Evolutionary conservation across 176 grass and related monocot species (phyloP), one percentile per base, ranked within the genome.

Genomic region (Saccharum officinarum): DNA sequence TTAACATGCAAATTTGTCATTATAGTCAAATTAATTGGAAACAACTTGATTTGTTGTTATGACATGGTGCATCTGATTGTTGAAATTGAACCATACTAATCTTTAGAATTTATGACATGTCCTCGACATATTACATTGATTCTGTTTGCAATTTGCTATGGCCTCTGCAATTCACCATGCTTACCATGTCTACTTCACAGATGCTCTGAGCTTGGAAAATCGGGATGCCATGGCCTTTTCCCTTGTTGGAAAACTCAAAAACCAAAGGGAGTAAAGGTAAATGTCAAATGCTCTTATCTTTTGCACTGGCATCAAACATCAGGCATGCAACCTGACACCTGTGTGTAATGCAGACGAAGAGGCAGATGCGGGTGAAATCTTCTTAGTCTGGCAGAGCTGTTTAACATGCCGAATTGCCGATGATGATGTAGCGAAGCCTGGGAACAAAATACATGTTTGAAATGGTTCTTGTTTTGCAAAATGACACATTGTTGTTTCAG

Each of bases 231-330:
- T 79, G 90, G 92, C 50, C 57, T 97, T 78, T 80, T 94, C 49
- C 83, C 73, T 73, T 97, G 95, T 80, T 94, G 95, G 95, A 92
- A 85, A 87, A 40, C 78, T 79, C 37, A 85, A 47, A 89, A 76
- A 50, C 60, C 80, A 47, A 85, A 80, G 31, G 75, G 80, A 74
- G 28, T 64, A 69, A 88, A 97, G 92, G 90, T 94, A 90, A 71
- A 59, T 50, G 16, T 50, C 8, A 37, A 42, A 80, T 73, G 54
- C n/a, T 69, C 9, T 76, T 83, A 73, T 85, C 20, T 83, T 52
- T 45, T 16, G 9, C 20, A 4, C 22, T 80, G 55, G 45, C 57
- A 25, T 38, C 52, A 83, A 73, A 83, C 40, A 61, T 52, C 12
- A 60, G 36, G 0, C 2, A 3, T 71, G 7, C 6, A 71, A 59